Base-by-base conservation (phyloP, 257 asterid genomes). In the Asclepias syriaca region DNA sequence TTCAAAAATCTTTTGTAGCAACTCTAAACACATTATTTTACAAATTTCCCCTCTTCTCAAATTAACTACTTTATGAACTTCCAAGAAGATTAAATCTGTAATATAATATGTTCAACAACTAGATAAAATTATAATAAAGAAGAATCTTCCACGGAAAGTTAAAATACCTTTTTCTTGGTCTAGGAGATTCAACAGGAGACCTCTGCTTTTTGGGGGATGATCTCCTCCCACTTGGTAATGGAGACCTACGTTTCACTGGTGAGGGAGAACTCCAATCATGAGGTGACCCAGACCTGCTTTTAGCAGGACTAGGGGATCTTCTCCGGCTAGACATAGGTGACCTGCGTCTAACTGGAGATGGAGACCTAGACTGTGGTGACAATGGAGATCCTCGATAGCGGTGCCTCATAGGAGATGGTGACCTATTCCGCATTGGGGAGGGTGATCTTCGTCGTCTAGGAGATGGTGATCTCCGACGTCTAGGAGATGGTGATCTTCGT, bases 151-250 rank as follows among this genome's bases (percentile, higher is more conserved):
- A 45, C 55, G 76, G 68, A 70, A 74, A 59, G 68, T 11, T 24
- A 50, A 50, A 29, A n/a, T 83, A 94, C 99, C 99, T 94, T 79
- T 70, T 81, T 70, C 86, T 88, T 79, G 65, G 90, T 64, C 82
- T 81, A 75, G 85, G 83, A 81, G 96, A 88, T 64, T 65, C 82
- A 61, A 73, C 50, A 68, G 87, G 91, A 66, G 97, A 89, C 71
- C 81, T 73, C 34, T 21, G 71, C 43, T 66, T 80, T 77, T 76
- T 85, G 15, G 69, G 77, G 32, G 91, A 83, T 73, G 91, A 83
- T 73, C 72, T 85, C 79, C 87, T 80, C 78, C 82, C 59, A 32
- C 75, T 71, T 57, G 94, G 96, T 54, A 95, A 86, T 66, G 69
- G 79, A 27, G 87, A 85, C 74, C 72, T 81, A 50, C 61, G 85